Percentiles rank a stretch among this genome's conserved stretches.
These are phyloP conservation scores for Globisporangium polare DNA, from an alignment of 352 stramenopile species.

Conservation along the genomic window DNA sequence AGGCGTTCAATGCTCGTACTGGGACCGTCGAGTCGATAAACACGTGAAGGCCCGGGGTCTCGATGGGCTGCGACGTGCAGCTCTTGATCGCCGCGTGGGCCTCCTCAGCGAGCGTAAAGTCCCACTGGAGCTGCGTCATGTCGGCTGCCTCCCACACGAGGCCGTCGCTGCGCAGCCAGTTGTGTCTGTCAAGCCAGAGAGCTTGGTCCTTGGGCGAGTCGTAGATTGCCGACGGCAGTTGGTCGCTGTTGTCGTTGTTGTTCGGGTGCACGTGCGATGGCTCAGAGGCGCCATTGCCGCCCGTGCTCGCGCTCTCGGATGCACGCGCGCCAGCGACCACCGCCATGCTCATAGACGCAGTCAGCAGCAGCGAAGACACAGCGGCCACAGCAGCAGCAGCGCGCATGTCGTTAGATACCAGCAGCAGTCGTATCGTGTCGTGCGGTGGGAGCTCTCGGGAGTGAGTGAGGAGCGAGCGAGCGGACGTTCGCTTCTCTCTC, in stretches of 20 bases:
- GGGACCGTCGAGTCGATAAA: conserved; percentile 10
- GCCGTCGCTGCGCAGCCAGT: conserved; percentile 18
- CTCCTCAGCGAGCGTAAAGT: conserved; percentile 12
- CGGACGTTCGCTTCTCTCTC: too few relatives aligned
- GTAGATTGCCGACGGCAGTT: background rate
- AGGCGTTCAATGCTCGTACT: conserved; percentile 8
- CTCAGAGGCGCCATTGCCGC: too few relatives aligned
- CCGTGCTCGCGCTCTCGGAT: background rate
- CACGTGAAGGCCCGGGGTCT: conserved; percentile 5
- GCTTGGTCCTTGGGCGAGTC: conserved; percentile 8
- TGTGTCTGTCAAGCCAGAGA: conserved; percentile 17
- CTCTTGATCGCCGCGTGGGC: conserved; percentile 8
- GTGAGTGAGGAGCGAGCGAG: too few relatives aligned
- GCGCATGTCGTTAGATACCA: background rate
- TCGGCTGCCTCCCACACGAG: conserved; percentile 12
- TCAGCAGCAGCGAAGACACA: background rate
- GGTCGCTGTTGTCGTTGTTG: background rate
- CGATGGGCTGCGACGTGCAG: conserved; percentile 1
- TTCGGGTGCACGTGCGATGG: conserved; percentile 3
- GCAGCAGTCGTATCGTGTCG: too few relatives aligned
- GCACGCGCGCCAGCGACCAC: background rate
- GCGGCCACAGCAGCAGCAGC: background rate
- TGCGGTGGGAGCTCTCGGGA: too few relatives aligned
- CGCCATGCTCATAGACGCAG: background rate
- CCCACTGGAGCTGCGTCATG: conserved; percentile 12